phyloP scores from a whole-genome alignment of 495 filamentous ascomycete genomes.

The Trichoderma virens region DNA sequence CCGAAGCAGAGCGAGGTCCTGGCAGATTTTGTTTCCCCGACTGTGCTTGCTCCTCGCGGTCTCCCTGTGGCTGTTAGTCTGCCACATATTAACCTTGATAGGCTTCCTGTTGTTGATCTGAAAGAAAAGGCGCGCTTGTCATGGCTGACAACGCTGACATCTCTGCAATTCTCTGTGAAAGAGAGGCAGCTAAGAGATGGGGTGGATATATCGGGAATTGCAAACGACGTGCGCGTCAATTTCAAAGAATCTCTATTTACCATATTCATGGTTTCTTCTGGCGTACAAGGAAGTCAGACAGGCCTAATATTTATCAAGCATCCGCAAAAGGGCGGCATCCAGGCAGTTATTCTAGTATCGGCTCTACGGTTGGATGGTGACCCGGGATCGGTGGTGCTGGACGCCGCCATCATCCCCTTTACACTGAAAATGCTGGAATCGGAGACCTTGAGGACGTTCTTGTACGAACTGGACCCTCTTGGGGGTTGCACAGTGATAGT shows the following conservation, averaged over 20 bases:
- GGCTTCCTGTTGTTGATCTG: conserved; percentile 31
- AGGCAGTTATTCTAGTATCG: conserved; percentile 34
- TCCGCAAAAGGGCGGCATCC: conserved; percentile 21
- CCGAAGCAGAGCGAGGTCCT: conserved; percentile 14
- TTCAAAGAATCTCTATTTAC: conserved; percentile 43
- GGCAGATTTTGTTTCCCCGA: conserved; percentile 27
- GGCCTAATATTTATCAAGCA: conserved; percentile 31
- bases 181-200: conserved; percentile 34
- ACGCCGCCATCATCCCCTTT: conserved; percentile 41
- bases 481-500: conserved; percentile 26
- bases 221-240: conserved; percentile 24
- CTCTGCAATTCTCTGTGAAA: conserved; percentile 30
- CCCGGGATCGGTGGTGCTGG: conserved; percentile 36
- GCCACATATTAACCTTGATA: conserved; percentile 34
- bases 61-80: conserved; percentile 28
- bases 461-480: conserved; percentile 19
- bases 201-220: no score
- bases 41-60: conserved; percentile 11
- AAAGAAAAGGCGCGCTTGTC: conserved; percentile 18
- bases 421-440: conserved; percentile 19
- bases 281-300: conserved; percentile 28
- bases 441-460: conserved; percentile 23
- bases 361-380: conserved; percentile 34
- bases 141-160: conserved; percentile 31
- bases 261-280: conserved; percentile 37